These are phyloP conservation scores for Pisolithus albus DNA, from an alignment of 768 basidiomycete species.

Conservation along the genomic window DNA sequence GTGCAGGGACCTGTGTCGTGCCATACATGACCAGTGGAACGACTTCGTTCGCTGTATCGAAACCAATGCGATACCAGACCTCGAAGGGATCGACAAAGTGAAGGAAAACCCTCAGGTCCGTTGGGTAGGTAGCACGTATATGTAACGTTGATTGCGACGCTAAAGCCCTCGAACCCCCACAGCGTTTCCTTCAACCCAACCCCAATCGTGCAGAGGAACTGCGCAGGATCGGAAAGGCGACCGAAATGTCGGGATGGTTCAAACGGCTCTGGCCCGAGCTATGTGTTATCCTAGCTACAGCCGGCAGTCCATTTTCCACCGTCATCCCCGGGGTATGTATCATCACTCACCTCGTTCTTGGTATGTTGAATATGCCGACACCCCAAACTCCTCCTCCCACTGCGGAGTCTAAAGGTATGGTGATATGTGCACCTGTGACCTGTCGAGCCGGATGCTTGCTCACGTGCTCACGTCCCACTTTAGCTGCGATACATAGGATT, in stretches of 20 bases:
- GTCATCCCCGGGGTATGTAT: conserved; percentile 15
- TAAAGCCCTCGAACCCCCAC: not conserved
- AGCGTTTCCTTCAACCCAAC: conserved; percentile 14
- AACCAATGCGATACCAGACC: conserved; percentile 10
- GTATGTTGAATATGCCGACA: not conserved
- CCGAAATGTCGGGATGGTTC: conserved; percentile 11
- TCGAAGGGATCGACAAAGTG: conserved; percentile 8
- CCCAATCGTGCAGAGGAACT: conserved; percentile 14
- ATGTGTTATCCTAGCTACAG: conserved; percentile 12
- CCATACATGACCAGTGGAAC: conserved; percentile 16
- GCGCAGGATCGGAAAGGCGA: conserved; percentile 4
- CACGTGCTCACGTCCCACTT: no score
- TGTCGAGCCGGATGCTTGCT: no score
- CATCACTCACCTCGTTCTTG: not conserved
- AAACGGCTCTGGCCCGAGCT: conserved; percentile 15
- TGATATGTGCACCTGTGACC: no score
- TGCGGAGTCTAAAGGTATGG: no score
- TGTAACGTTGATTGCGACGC: not conserved
- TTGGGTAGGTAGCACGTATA: not conserved
- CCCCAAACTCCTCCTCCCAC: no score
- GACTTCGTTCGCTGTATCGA: conserved; percentile 12
- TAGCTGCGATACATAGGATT: no score
- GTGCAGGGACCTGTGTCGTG: no score
- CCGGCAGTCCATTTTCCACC: conserved; percentile 17
- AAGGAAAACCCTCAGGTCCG: conserved; percentile 9